Conservation (phyloP, 768 basidiomycete species). For the Psilocybe subaeruginosa region DNA sequence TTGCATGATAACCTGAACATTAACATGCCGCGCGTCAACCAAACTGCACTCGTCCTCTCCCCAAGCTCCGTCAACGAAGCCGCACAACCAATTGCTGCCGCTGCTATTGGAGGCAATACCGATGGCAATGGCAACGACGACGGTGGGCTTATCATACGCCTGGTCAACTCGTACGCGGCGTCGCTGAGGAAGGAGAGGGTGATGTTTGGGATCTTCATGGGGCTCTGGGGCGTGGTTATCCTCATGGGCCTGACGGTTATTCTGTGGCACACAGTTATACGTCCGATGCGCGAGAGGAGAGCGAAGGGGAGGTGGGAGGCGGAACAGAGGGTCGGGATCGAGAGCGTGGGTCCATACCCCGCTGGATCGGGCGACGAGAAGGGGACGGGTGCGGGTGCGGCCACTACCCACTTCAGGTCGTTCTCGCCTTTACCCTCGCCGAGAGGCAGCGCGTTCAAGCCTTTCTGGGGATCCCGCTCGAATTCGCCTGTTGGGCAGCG, state of each 20-base stretch:
- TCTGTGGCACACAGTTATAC: conserved; percentile 72
- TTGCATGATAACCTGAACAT: conserved; percentile 86
- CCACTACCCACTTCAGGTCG: conserved; percentile 33
- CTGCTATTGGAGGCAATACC: conserved; percentile 73
- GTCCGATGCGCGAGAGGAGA: conserved; percentile 46
- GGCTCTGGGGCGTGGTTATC: conserved; percentile 82
- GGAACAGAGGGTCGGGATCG: conserved; percentile 53
- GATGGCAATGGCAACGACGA: conserved; percentile 54
- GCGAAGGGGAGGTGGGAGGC: conserved; percentile 51
- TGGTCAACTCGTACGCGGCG: conserved; percentile 74
- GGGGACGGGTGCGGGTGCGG: conserved; percentile 14
- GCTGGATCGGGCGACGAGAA: conserved; percentile 11
- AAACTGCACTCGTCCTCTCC: conserved; percentile 77
- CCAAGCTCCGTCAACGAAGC: conserved; percentile 72
- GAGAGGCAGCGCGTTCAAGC: conserved; percentile 34
- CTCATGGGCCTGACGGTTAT: conserved; percentile 75
- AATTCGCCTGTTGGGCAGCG: conserved; percentile 19
- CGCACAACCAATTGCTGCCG: conserved; percentile 77
- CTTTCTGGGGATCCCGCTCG: conserved; percentile 34
- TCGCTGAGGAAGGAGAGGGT: conserved; percentile 80
- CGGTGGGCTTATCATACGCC: conserved; percentile 67
- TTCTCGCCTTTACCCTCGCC: conserved; percentile 56
- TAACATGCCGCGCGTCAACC: conserved; percentile 77
- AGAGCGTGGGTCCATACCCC: conserved; percentile 44
- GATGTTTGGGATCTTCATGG: conserved; percentile 84